Percentiles rank a stretch among this genome's conserved stretches.
Evolutionary conservation across 148 eudicot genomes (phyloP).

Genomic region (Fagopyrum tataricum): DNA sequence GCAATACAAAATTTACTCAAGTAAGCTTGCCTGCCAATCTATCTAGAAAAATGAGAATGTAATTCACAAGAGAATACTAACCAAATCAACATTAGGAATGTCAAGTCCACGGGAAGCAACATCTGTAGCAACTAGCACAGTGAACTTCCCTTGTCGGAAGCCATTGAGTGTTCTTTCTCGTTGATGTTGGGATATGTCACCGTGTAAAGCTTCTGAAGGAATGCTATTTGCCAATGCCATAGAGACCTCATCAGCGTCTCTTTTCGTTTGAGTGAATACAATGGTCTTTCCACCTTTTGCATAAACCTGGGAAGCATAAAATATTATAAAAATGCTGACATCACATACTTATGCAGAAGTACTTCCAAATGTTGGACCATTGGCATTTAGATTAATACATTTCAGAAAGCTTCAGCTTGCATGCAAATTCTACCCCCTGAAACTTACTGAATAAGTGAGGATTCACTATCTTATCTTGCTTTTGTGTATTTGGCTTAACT

Average conservation of each 20-base stretch:
- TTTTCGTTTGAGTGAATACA: slow-evolving; percentile 87
- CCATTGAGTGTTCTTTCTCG: slow-evolving; percentile 89
- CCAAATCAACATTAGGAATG: slow-evolving; percentile 94
- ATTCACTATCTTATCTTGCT: too few species aligned
- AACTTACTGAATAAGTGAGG: too few species aligned
- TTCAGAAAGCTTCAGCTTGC: neutral
- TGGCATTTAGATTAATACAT: neutral
- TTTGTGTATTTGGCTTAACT: neutral
- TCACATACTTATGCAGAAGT: neutral
- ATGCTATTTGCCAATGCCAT: slow-evolving; percentile 72
- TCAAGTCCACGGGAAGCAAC: slow-evolving; percentile 99
- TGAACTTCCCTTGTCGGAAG: slow-evolving; percentile 89
- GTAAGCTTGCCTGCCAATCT: neutral
- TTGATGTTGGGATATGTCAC: slow-evolving; percentile 98
- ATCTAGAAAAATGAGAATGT: neutral
- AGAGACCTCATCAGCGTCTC: slow-evolving; percentile 98
- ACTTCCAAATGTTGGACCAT: neutral
- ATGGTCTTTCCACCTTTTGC: slow-evolving; percentile 97
- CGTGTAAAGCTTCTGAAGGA: slow-evolving; percentile 94
- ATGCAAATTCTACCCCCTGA: slow-evolving; percentile 1
- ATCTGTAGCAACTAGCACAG: slow-evolving; percentile 96
- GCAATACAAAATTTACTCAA: neutral
- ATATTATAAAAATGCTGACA: neutral
- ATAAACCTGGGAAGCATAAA: slow-evolving; percentile 52
- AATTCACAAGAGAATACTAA: slow-evolving; percentile 34